Evolutionary conservation across 2,329 filamentous ascomycete species (phyloP).

Genomic region (Colletotrichum horii): DNA sequence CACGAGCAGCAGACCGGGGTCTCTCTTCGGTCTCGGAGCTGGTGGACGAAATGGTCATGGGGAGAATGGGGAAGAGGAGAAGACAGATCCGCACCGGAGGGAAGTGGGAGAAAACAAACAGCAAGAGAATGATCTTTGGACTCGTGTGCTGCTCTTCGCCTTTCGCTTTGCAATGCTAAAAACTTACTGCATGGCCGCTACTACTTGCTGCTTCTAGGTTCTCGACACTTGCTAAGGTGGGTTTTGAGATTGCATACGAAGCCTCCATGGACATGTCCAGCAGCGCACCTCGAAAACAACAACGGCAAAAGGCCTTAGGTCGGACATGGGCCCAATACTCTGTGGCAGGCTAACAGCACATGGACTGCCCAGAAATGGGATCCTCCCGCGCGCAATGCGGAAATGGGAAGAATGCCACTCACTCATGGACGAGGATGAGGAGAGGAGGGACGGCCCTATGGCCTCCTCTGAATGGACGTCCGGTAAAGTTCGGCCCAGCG

Average conservation of each 20-base stretch:
- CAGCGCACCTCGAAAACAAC: background rate
- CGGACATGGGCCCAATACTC: no score
- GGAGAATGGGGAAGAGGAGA: background rate
- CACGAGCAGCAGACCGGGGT: background rate
- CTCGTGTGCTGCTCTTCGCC: background rate
- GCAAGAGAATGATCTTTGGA: background rate
- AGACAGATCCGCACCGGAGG: background rate
- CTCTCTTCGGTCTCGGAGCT: background rate
- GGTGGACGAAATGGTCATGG: background rate
- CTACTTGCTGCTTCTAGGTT: background rate
- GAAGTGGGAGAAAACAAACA: background rate
- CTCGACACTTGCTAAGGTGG: background rate
- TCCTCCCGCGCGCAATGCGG: background rate
- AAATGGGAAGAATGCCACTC: background rate
- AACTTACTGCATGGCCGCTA: background rate
- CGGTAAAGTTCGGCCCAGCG: constrained; percentile 18
- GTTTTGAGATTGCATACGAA: background rate
- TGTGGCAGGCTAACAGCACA: background rate
- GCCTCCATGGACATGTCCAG: background rate
- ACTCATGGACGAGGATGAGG: background rate
- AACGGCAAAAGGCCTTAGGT: background rate
- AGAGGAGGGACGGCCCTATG: background rate
- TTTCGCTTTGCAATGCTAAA: background rate
- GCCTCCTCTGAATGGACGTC: background rate
- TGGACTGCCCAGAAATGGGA: background rate